Conservation (phyloP, 805 yeast species). For the Metschnikowia shivogae region DNA sequence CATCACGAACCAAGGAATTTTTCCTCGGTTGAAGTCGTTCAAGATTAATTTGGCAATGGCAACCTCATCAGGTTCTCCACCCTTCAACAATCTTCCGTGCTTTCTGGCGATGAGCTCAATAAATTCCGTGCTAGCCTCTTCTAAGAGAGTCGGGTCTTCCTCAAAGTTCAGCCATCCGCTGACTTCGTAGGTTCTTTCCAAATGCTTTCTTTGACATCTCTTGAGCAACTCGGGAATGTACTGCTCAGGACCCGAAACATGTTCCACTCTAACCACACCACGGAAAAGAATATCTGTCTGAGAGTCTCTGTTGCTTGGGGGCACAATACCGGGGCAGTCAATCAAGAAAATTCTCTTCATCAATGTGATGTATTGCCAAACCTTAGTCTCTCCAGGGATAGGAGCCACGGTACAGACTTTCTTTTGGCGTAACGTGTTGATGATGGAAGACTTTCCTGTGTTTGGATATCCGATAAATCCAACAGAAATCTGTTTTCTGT, state of each 20-base stretch:
- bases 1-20: constrained; percentile 95
- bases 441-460: constrained; percentile 95
- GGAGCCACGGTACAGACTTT: constrained; percentile 98
- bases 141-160: constrained; percentile 45
- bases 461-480: constrained; percentile 98
- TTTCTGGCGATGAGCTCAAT: constrained; percentile 89
- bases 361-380: constrained; percentile 96
- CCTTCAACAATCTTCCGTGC: constrained; percentile 87
- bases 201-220: constrained; percentile 83
- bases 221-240: constrained; percentile 81
- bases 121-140: constrained; percentile 56
- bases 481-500: constrained; percentile 92
- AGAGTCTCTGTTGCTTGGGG: constrained; percentile 85
- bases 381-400: constrained; percentile 98
- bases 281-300: constrained; percentile 90
- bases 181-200: constrained; percentile 93
- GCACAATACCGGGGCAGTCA: constrained; percentile 99
- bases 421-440: constrained; percentile 88
- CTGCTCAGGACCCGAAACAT: constrained; percentile 92
- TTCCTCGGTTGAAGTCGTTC: constrained; percentile 94
- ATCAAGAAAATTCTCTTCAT: constrained; percentile 94
- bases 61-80: constrained; percentile 96
- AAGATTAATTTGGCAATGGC: constrained; percentile 88
- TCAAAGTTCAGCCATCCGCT: constrained; percentile 71
- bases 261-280: constrained; percentile 99